Conservation (phyloP, 2,329 filamentous ascomycete species). For the Gremmenia infestans region DNA sequence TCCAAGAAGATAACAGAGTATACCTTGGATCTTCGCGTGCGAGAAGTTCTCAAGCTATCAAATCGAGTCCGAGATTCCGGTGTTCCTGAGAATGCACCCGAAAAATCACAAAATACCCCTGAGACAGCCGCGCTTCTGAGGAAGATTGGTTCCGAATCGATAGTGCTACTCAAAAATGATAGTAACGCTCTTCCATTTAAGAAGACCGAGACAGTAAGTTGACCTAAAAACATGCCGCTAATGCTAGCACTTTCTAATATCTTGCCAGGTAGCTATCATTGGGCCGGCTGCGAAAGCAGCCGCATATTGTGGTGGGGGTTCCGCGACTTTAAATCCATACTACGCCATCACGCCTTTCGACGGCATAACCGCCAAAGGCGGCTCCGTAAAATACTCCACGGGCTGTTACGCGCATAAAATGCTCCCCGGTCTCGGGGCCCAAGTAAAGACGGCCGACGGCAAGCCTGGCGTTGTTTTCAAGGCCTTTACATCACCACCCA, state of each 20-base stretch:
- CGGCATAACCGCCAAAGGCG: constrained; percentile 53
- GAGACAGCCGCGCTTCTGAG: constrained; percentile 41
- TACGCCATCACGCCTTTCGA: constrained; percentile 66
- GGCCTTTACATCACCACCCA: constrained; percentile 55
- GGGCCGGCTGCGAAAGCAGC: constrained; percentile 52
- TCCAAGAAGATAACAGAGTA: constrained; percentile 9
- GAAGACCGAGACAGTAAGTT: constrained; percentile 37
- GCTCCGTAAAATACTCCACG: constrained; percentile 45
- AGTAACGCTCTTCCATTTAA: constrained; percentile 47
- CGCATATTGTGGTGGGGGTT: constrained; percentile 58
- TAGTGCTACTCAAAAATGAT: constrained; percentile 61
- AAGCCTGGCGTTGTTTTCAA: constrained; percentile 52
- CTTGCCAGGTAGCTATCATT: constrained; percentile 35
- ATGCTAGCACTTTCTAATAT: too few species aligned
- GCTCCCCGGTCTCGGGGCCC: constrained; percentile 50
- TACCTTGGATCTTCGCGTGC: constrained; percentile 13
- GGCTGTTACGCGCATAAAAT: constrained; percentile 60
- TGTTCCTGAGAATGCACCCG: constrained; percentile 12
- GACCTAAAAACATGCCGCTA: constrained; percentile 7
- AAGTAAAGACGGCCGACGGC: constrained; percentile 44
- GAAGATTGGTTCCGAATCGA: constrained; percentile 50
- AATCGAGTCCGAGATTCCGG: constrained; percentile 17
- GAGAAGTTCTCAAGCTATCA: constrained; percentile 14
- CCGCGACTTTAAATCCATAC: constrained; percentile 53
- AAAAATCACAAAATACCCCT: constrained; percentile 15